phyloP scores from a whole-genome alignment of 2,329 filamentous ascomycete genomes.

The Chaetomiaceae sp. region DNA sequence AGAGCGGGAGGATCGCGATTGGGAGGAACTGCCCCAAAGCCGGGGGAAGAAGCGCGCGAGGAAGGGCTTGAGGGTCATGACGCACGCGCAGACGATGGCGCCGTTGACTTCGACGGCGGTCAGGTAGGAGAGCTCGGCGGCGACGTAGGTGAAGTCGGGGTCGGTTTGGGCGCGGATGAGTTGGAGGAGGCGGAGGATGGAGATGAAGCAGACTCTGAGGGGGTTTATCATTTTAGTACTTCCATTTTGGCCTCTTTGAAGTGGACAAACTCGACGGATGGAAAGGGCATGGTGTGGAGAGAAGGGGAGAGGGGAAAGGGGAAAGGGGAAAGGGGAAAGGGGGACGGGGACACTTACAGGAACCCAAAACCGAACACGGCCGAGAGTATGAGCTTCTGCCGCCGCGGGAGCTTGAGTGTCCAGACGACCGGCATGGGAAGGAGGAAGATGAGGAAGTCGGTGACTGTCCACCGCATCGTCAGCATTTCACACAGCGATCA shows the following conservation, averaged over 20 bases:
- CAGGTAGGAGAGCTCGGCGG: constrained; percentile 30
- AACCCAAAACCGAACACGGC: constrained; percentile 22
- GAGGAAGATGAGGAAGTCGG: constrained; percentile 38
- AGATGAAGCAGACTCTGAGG: constrained; percentile 32
- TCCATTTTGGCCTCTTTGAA: too few species aligned
- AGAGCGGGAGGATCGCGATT: background rate
- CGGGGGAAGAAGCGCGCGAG: constrained; percentile 27
- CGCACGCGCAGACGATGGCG: constrained; percentile 33
- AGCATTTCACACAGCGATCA: background rate
- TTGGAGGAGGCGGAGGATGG: constrained; percentile 30
- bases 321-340: background rate
- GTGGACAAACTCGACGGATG: too few species aligned
- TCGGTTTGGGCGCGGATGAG: constrained; percentile 22
- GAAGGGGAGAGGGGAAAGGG: background rate
- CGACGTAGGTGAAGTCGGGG: constrained; percentile 30
- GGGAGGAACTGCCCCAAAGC: background rate
- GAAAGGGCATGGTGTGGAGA: too few species aligned
- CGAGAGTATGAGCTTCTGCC: constrained; percentile 20
- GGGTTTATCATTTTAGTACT: background rate
- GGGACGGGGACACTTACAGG: constrained; percentile 11
- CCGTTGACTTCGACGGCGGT: constrained; percentile 33
- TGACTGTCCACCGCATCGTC: constrained; percentile 1
- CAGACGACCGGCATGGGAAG: constrained; percentile 35
- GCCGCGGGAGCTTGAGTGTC: constrained; percentile 13
- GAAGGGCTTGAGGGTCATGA: constrained; percentile 36